Conservation (phyloP, 1,284 basidiomycete species). For the Thelephora terrestris region DNA sequence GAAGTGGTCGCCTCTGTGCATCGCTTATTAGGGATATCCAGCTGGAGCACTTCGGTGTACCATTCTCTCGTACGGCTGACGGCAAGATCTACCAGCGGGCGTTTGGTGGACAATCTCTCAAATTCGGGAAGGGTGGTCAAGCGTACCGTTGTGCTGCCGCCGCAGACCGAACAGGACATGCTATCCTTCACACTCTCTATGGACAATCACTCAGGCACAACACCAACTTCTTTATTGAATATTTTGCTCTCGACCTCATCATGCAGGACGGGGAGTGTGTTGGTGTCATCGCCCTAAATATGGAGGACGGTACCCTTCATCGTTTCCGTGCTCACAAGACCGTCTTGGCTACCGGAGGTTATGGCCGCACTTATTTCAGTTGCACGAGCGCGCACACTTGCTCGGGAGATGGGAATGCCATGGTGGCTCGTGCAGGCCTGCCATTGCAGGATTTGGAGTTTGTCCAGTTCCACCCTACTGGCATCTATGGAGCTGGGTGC, state of each 20-base stretch:
- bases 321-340: conserved; percentile 99
- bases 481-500: conserved; percentile 99
- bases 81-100: conserved; percentile 99
- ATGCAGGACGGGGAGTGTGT: conserved; percentile 99
- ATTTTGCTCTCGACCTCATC: conserved; percentile 96
- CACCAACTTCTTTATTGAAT: conserved; percentile 99
- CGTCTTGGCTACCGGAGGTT: conserved; percentile 96
- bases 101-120: conserved; percentile 96
- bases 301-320: conserved; percentile 99
- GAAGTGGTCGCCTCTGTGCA: conserved; percentile 1
- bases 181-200: conserved; percentile 96
- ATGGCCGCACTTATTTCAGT: conserved; percentile 97
- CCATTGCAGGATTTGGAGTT: conserved; percentile 98
- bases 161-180: conserved; percentile 98
- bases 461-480: conserved; percentile 99
- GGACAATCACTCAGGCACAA: conserved; percentile 98
- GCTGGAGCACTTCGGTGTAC: conserved; percentile 98
- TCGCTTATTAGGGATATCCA: conserved; percentile 23
- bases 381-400: conserved; percentile 99
- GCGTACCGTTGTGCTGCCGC: conserved; percentile 99
- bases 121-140: conserved; percentile 98
- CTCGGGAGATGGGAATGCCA: conserved; percentile 97
- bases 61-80: conserved; percentile 97
- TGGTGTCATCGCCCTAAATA: conserved; percentile 97
- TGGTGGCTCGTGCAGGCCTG: conserved; percentile 95